Evolutionary conservation across 805 yeast species (phyloP).

Genomic region (Pichia cephalocereana): DNA sequence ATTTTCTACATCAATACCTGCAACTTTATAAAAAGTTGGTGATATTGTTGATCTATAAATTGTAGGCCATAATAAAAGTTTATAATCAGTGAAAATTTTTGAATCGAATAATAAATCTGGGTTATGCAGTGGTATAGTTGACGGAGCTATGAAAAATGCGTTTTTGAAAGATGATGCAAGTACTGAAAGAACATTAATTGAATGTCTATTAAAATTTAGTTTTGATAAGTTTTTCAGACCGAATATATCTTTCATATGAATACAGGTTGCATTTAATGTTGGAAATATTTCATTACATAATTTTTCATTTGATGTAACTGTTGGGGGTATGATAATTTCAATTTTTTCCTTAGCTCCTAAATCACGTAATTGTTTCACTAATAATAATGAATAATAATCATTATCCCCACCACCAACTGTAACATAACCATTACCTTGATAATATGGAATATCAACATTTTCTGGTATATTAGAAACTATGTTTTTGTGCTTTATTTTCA

Average conservation of each 20-base stretch:
- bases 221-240: slow-evolving; percentile 42
- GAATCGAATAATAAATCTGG: slow-evolving; percentile 51
- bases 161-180: slow-evolving; percentile 65
- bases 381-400: slow-evolving; percentile 57
- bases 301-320: slow-evolving; percentile 60
- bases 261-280: slow-evolving; percentile 52
- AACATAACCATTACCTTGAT: slow-evolving; percentile 40
- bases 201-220: slow-evolving; percentile 52
- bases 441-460: slow-evolving; percentile 9
- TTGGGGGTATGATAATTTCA: slow-evolving; percentile 70
- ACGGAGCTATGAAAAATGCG: slow-evolving; percentile 64
- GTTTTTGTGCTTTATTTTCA: not conserved
- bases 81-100: slow-evolving; percentile 43
- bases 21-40: slow-evolving; percentile 62
- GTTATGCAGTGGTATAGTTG: slow-evolving; percentile 57
- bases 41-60: slow-evolving; percentile 79
- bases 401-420: slow-evolving; percentile 76
- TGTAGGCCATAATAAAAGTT: slow-evolving; percentile 70
- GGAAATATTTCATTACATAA: slow-evolving; percentile 60
- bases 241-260: slow-evolving; percentile 49
- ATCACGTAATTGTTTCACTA: slow-evolving; percentile 54
- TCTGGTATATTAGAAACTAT: not conserved
- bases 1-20: slow-evolving; percentile 42
- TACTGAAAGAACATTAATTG: slow-evolving; percentile 58
- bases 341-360: slow-evolving; percentile 63